Evolutionary conservation across 2,329 filamentous ascomycete genomes (phyloP).

Genomic region (Cordyceps farinosa): DNA sequence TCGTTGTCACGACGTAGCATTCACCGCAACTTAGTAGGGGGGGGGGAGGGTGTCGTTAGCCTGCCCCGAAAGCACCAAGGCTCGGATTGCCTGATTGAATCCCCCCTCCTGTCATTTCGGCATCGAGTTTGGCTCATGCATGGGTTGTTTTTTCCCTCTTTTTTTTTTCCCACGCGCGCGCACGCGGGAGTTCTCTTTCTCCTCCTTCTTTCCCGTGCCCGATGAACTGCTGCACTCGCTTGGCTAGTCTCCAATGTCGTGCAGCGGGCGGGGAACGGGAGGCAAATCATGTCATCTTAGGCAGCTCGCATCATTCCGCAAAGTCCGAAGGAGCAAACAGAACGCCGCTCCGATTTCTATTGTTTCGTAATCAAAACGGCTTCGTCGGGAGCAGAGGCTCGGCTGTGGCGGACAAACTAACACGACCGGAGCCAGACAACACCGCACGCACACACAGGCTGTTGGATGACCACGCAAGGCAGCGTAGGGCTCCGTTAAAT

Average conservation of each 20-base stretch:
- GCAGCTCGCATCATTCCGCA: not conserved
- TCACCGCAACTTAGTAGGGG: not conserved
- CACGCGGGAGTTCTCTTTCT: too few relatives aligned
- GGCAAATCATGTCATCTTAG: too few relatives aligned
- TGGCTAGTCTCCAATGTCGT: not conserved
- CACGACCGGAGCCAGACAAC: not conserved
- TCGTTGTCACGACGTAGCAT: slow-evolving; percentile 5
- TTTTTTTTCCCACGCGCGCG: too few relatives aligned
- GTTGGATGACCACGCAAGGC: not conserved
- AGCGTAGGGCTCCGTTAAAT: too few relatives aligned
- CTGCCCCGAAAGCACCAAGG: not conserved
- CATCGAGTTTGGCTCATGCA: not conserved
- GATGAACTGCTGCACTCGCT: slow-evolving; percentile 15
- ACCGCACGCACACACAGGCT: not conserved
- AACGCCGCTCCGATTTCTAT: too few relatives aligned
- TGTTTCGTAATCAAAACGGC: too few relatives aligned
- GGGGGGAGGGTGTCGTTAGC: not conserved
- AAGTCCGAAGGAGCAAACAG: too few relatives aligned
- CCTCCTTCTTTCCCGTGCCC: not conserved
- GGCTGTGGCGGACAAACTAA: not conserved
- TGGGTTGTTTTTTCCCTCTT: too few relatives aligned
- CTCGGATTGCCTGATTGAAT: not conserved
- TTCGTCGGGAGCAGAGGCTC: too few relatives aligned
- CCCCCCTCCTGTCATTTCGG: not conserved
- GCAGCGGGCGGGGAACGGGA: not conserved